Percentiles rank a stretch among this genome's conserved stretches.
These are phyloP conservation scores for Termitomyces sp. DNA, from an alignment of 768 basidiomycete genomes.

Conservation along the genomic window DNA sequence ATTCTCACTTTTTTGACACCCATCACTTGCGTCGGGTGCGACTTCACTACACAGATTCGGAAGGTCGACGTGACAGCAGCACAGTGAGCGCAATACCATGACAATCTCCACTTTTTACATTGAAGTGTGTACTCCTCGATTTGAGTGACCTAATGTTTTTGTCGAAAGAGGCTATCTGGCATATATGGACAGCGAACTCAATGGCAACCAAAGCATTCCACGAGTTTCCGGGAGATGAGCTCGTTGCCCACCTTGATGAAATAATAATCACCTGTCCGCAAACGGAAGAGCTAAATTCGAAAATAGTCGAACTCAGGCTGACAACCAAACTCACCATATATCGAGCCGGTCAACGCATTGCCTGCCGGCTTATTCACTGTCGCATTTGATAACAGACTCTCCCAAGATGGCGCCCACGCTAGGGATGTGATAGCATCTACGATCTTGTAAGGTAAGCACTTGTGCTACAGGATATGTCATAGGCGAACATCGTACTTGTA, in stretches of 20 bases:
- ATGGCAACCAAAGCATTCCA: slow-evolving; percentile 26
- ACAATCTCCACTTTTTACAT: background rate
- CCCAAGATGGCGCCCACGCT: slow-evolving; percentile 18
- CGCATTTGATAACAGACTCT: slow-evolving; percentile 20
- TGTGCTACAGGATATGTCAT: background rate
- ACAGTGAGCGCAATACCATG: background rate
- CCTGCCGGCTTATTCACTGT: slow-evolving; percentile 19
- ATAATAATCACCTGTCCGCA: slow-evolving; percentile 55
- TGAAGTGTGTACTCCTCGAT: background rate
- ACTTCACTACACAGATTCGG: background rate
- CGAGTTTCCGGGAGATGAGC: slow-evolving; percentile 42
- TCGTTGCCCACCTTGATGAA: slow-evolving; percentile 56
- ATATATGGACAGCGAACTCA: background rate
- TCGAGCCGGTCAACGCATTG: slow-evolving; percentile 15
- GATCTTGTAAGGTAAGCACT: slow-evolving; percentile 7
- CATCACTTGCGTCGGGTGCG: background rate
- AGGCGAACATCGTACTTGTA: slow-evolving; percentile 31
- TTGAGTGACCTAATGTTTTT: background rate
- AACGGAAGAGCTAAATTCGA: background rate
- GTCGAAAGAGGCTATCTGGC: background rate
- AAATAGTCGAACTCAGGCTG: background rate
- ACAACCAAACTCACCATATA: slow-evolving; percentile 29
- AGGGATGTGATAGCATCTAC: slow-evolving; percentile 14
- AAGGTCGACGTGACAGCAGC: background rate
- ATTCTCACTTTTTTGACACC: background rate